Evolutionary conservation across 805 yeast genomes (phyloP), one percentile per base, ranked within the genome.

Genomic region (Saturnispora zaruensis): DNA sequence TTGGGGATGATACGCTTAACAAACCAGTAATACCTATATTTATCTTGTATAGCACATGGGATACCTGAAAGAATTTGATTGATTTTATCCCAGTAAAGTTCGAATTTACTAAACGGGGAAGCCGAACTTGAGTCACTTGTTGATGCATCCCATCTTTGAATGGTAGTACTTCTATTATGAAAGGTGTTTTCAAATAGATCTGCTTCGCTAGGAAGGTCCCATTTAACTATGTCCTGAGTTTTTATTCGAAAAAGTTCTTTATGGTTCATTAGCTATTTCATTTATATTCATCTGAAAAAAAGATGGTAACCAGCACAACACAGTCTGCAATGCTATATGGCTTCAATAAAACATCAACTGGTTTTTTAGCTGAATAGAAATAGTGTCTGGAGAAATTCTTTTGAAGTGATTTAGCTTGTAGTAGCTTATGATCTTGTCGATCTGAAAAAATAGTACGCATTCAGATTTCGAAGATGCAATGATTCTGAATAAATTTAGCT

Each of bases 131-230:
- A 36, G 1, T 18, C 11, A 7, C 13, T 5, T 18, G 6, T 36
- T 18, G 40, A 18, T 6, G 5, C 21, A 21, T 32, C 21, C 33
- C 28, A 44, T 14, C 47, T 21, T 24, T 28, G 26, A n/a, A n/a
- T 4, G 5, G 25, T 21, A 6, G 38, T 25, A 3, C 47, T 42
- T 28, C 47, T 45, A 18, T 45, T 45, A 5, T 6, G 11, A 24
- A 25, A 45, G 6, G 47, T 45, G 5, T 30, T 36, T 16, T 45
- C 34, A 45, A 45, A 45, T 6, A 45, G 33, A 1, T 34, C 34
- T 1, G 36, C n/a, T 36, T 45, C 47, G 11, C 13, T 14, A 1
- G 47, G 47, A 25, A 36, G 26, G 18, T 24, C 26, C 47, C 47
- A 45, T 14, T 36, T 9, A 11, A 16, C 33, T 24, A 36, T 36